Conservation (phyloP, 2,329 filamentous ascomycete species). For the Tricladium varicosporioides region DNA sequence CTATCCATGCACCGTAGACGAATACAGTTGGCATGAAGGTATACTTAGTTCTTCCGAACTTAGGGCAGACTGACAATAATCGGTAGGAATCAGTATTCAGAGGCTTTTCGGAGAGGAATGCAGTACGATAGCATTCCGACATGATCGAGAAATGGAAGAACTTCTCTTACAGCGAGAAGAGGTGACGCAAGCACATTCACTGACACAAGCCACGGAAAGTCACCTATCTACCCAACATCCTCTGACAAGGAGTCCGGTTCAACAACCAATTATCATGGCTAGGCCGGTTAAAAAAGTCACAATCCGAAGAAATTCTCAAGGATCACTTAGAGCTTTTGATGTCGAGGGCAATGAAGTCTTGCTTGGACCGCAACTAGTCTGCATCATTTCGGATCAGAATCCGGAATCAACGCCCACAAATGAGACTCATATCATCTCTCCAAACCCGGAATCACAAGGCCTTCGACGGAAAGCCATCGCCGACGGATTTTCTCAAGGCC, state of each 20-base stretch:
- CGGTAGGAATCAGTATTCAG: slow-evolving; percentile 56
- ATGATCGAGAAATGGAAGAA: slow-evolving; percentile 61
- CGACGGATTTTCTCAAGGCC: slow-evolving; percentile 12
- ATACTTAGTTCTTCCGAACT: not conserved
- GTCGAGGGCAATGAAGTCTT: slow-evolving; percentile 6
- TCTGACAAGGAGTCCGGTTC: not conserved
- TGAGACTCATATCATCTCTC: slow-evolving; percentile 7
- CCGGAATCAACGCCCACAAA: not conserved
- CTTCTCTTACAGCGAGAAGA: slow-evolving; percentile 8
- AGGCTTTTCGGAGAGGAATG: slow-evolving; percentile 71
- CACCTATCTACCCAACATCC: not conserved
- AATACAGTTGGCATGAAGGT: slow-evolving; percentile 58
- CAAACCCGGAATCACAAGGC: slow-evolving; percentile 18
- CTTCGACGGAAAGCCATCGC: slow-evolving; percentile 22
- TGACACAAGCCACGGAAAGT: slow-evolving; percentile 16
- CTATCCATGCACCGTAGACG: slow-evolving; percentile 76
- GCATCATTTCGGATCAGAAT: not conserved
- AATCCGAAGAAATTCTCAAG: slow-evolving; percentile 6
- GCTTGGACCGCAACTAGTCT: not conserved
- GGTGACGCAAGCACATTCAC: slow-evolving; percentile 1
- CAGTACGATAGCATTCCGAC: slow-evolving; percentile 55
- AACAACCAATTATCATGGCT: not conserved
- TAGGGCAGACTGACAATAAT: slow-evolving; percentile 3
- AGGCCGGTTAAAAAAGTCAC: not conserved
- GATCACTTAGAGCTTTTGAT: slow-evolving; percentile 11